These are phyloP conservation scores for Clathrus columnatus DNA, from an alignment of 768 basidiomycete genomes.

Conservation along the genomic window DNA sequence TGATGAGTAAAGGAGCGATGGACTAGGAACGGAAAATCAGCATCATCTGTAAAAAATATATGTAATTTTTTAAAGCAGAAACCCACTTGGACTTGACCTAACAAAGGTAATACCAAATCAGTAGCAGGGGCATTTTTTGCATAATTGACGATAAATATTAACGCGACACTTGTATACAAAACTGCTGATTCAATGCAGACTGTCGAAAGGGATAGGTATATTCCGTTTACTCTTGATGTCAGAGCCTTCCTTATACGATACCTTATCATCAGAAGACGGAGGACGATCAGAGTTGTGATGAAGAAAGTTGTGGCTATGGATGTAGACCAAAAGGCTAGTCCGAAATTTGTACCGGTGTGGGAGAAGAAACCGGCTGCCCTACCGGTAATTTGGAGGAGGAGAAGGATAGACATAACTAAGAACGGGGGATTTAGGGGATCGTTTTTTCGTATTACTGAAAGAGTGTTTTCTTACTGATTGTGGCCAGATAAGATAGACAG, in stretches of 20 bases:
- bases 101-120: slow-evolving; percentile 25
- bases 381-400: slow-evolving; percentile 13
- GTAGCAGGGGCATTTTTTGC: slow-evolving; percentile 20
- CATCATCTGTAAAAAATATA: background rate
- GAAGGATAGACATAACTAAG: slow-evolving; percentile 9
- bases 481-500: background rate
- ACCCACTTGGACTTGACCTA: slow-evolving; percentile 23
- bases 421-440: background rate
- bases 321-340: slow-evolving; percentile 18
- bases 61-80: background rate
- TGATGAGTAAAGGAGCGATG: slow-evolving; percentile 28
- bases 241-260: slow-evolving; percentile 16
- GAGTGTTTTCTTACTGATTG: background rate
- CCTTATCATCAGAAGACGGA: slow-evolving; percentile 20
- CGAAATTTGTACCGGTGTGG: slow-evolving; percentile 13
- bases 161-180: slow-evolving; percentile 19
- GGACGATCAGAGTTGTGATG: slow-evolving; percentile 17
- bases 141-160: slow-evolving; percentile 26
- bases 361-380: slow-evolving; percentile 13
- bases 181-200: slow-evolving; percentile 31
- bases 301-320: slow-evolving; percentile 18
- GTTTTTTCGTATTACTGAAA: background rate
- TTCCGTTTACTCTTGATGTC: slow-evolving; percentile 15
- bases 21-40: slow-evolving; percentile 18
- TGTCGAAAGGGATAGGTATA: slow-evolving; percentile 21